Evolutionary conservation across 345 rosid genomes (phyloP), one percentile per base, ranked within the genome.

Genomic region (Sapria himalayana): DNA sequence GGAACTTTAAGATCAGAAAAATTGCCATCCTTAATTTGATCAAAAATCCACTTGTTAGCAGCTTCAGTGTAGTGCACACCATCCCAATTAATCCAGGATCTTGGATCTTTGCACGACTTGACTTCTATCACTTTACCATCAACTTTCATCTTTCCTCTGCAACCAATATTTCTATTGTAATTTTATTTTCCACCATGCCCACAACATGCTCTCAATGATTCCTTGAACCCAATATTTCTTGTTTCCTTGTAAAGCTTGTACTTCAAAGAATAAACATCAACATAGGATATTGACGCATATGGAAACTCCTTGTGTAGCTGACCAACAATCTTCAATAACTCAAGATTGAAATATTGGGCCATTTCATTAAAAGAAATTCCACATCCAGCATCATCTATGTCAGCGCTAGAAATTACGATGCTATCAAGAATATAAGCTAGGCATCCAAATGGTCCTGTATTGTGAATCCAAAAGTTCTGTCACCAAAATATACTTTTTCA

Each of bases 401-500:
- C 51, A 3, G 58, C 51, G 46, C 46, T 3, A 64, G 59, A 29
- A 62, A 61, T 6, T 21, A n/a, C n/a, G n/a, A n/a, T n/a, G n/a
- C n/a, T 11, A 11, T 37, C 48, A 7, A 72, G 27, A 37, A 51
- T 23, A 3, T 63, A 70, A 23, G 74, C 61, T 33, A 78, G 51
- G 37, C 92, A 74, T 3, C 92, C 81, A 17, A 74, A 55, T n/a
- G 92, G 92, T 19, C 85, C 85, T 6, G 92, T 78, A 49, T 62
- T 67, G 43, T 72, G 92, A 46, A 78, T 63, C 92, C 85, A 78
- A 50, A 67, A 78, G 66, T 54, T 32, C 74, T 62, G 0, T 44
- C 89, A 18, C 78, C 78, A 17, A 40, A 21, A 18, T 12, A n/a
- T n/a, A n/a, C n/a, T n/a, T n/a, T n/a, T n/a, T n/a, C n/a, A n/a